Evolutionary conservation across 2,329 filamentous ascomycete genomes (phyloP).

Genomic region (Cercospora sp.): DNA sequence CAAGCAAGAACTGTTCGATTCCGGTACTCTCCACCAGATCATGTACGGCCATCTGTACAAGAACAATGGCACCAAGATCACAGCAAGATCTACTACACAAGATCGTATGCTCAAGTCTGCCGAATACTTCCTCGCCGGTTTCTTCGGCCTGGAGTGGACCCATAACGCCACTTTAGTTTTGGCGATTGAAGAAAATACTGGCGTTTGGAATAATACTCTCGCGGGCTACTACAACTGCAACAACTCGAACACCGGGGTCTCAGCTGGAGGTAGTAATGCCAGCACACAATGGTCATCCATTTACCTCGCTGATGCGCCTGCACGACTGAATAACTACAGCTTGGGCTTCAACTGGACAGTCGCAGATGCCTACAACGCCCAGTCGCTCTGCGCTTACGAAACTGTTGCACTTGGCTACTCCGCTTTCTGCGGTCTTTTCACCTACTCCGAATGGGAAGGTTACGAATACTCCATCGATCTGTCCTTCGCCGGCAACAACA

Average conservation of each 20-base stretch:
- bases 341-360: constrained; percentile 59
- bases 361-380: constrained; percentile 65
- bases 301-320: constrained; percentile 66
- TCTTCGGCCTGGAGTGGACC: constrained; percentile 74
- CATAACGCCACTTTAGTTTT: constrained; percentile 48
- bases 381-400: constrained; percentile 75
- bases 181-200: constrained; percentile 60
- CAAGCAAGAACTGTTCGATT: constrained; percentile 60
- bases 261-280: constrained; percentile 56
- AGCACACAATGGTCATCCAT: constrained; percentile 60
- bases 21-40: constrained; percentile 70
- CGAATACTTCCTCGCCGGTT: constrained; percentile 76
- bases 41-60: constrained; percentile 68
- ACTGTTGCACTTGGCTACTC: constrained; percentile 76
- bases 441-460: constrained; percentile 66
- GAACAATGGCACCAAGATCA: constrained; percentile 70
- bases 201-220: constrained; percentile 64
- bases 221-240: constrained; percentile 68
- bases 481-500: constrained; percentile 59
- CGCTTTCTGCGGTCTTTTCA: constrained; percentile 73
- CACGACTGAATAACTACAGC: constrained; percentile 55
- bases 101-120: constrained; percentile 76
- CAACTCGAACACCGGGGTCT: constrained; percentile 56
- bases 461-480: constrained; percentile 73
- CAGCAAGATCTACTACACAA: constrained; percentile 73